Base-by-base conservation (phyloP, 2,329 filamentous ascomycete genomes). In the Exophiala bonariae region DNA sequence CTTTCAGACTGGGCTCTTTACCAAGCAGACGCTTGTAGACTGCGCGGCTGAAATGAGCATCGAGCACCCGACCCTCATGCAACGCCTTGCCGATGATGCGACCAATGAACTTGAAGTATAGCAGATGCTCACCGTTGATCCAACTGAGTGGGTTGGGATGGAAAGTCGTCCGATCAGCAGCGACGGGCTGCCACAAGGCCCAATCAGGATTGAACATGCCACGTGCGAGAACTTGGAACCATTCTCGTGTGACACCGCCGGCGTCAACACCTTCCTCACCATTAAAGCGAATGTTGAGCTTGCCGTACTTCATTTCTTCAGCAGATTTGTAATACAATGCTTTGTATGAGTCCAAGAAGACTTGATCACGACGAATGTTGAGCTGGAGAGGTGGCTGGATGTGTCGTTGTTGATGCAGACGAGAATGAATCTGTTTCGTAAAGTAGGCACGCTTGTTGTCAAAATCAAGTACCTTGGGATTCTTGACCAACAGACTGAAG, bases 361-460 rank as follows among this genome's bases (percentile, higher is more conserved):
- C 91, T 59, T 95, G 87, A 49, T 96, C 89, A 63, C 93, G 87
- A 49, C 95, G 88, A 49, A 99, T 88, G 49, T 85, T 86, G 37
- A 99, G 81, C 67, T 96, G 90, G 41, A 99, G 76, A 34, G 89
- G 86, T 37, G 82, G 82, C 58, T 88, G 82, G 6, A 85, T 78
- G 42, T 87, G 82, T 34, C 90, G 84, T 50, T 78, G 79, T 61
- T 89, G 84, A 44, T 81, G 80, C 43, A 79, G 79, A 41, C 87
- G 82, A 36, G 81, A 81, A 67, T 99, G 93, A 9, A 99, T 85
- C 62, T 89, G 91, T 52, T 93, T 87, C 65, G 84, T 96, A 77
- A 99, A 99, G 78, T 95, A 99, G 71, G 95, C 97, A 61, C 93
- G 90, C 76, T 99, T 99, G 75, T 99, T 99, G 73, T 99, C 93